These are phyloP conservation scores for Sporothrix dimorphospora DNA, from an alignment of 2,329 filamentous ascomycete genomes.

Conservation along the genomic window DNA sequence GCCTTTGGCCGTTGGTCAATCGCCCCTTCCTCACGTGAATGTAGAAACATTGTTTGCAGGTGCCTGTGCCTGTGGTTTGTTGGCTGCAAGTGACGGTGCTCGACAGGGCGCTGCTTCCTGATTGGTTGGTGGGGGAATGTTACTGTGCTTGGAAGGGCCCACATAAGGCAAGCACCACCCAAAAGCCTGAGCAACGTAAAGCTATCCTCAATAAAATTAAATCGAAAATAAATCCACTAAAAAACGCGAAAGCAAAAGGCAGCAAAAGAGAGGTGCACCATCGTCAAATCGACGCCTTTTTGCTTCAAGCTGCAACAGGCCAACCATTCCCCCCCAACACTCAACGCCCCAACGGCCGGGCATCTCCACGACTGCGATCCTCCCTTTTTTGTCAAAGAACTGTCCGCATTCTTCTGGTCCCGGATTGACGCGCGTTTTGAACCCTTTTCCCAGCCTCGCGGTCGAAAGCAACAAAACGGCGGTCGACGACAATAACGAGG, in stretches of 20 bases:
- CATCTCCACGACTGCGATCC: conserved; percentile 7
- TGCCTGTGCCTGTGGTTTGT: not conserved
- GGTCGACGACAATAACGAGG: not conserved
- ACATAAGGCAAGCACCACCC: conserved; percentile 19
- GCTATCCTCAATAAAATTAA: conserved; percentile 25
- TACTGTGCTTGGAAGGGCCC: not conserved
- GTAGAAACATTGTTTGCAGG: not conserved
- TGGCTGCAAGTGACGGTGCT: not conserved
- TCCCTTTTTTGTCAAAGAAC: not conserved
- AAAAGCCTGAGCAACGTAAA: conserved; percentile 17
- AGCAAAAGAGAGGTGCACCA: conserved; percentile 29
- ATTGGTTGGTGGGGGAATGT: conserved; percentile 4
- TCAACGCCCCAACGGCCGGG: conserved; percentile 13
- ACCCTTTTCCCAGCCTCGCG: not conserved
- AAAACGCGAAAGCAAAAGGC: conserved; percentile 29
- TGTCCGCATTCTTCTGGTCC: not conserved
- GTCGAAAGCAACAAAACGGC: not conserved
- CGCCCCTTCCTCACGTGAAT: not conserved
- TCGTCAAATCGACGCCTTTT: conserved; percentile 18
- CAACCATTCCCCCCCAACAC: not conserved
- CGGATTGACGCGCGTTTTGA: conserved; percentile 1
- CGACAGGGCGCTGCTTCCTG: not conserved
- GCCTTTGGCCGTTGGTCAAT: too few relatives aligned
- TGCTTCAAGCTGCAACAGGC: conserved; percentile 18
- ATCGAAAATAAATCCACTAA: conserved; percentile 25